Evolutionary conservation across 768 basidiomycete genomes (phyloP), one percentile per base, ranked within the genome.

Genomic region (Mycena haematopus): DNA sequence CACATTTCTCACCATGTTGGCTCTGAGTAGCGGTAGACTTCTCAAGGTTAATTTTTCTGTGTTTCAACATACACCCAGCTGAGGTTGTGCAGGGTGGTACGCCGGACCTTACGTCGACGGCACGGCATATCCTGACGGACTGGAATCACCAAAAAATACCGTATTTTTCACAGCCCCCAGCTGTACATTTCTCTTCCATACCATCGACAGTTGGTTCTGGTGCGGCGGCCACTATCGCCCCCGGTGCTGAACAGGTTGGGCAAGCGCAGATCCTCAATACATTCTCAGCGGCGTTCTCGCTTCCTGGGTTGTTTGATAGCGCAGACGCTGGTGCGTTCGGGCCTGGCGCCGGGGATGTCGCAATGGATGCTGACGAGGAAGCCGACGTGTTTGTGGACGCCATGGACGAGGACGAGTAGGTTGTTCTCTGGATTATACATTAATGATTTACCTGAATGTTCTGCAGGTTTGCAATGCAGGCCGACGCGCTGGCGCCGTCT

Each of bases 141-240:
- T 99, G 96, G 96, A 98, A 98, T 70, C 87, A 93, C 60, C 95
- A 97, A 73, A 96, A 94, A 71, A 96, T 98, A 13, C 91, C 93
- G 0, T 99, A 93, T 77, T 92, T 83, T 77, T 92, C 94, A 5
- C 73, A 79, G 2, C 94, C 95, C 10, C 95, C 96, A 0, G 70
- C 79, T 9, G 73, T 92, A 2, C 93, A 96, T 72, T 89, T 93
- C 0, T 93, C 92, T 0, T 81, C 85, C 33, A 80, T 93, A 59
- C 90, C 91, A 6, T 81, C 81, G 11, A 79, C 77, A 42, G 65
- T 70, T 3, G 73, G 67, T 21, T 72, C 71, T 6, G 70, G 70
- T 15, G 69, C 70, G 17, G 69, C 68, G 9, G 70, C 75, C 14
- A 69, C 71, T 21, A 79, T 87, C 58, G 87, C 89, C 0, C 86